phyloP scores from a whole-genome alignment of 768 basidiomycete genomes.

The Arthromyces matolae region DNA sequence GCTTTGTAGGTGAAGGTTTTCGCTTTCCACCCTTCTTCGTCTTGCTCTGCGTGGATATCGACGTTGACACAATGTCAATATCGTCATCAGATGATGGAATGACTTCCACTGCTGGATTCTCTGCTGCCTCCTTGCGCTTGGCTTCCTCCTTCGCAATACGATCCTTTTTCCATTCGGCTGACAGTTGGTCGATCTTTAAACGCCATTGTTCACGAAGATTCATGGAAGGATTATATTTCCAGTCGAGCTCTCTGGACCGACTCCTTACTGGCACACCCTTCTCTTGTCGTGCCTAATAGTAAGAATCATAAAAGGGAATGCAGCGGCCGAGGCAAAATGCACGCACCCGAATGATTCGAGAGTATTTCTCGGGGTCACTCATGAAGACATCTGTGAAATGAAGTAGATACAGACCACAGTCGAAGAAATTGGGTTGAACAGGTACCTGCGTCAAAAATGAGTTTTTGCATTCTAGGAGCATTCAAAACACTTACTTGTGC shows the following conservation, averaged over 20 bases:
- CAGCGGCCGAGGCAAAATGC: background rate
- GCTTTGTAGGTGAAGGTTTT: conserved; percentile 11
- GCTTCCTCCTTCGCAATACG: conserved; percentile 37
- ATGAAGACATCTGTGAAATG: conserved; percentile 84
- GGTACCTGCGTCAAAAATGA: conserved; percentile 60
- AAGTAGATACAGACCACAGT: conserved; percentile 90
- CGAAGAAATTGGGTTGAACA: conserved; percentile 81
- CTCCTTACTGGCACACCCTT: conserved; percentile 28
- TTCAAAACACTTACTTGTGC: conserved; percentile 45
- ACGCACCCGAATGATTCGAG: conserved; percentile 45
- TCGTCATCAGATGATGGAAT: conserved; percentile 38
- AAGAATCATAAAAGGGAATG: too few species aligned
- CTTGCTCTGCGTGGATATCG: conserved; percentile 12
- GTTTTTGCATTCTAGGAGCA: too few species aligned
- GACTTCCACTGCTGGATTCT: conserved; percentile 19
- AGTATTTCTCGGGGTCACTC: conserved; percentile 49
- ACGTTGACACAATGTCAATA: conserved; percentile 38
- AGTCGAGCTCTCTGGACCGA: conserved; percentile 41
- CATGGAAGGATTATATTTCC: conserved; percentile 48
- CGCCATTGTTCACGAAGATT: conserved; percentile 44
- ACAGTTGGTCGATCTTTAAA: conserved; percentile 41
- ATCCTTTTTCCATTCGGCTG: conserved; percentile 49
- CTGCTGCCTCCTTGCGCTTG: conserved; percentile 33
- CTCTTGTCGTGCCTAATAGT: conserved; percentile 15
- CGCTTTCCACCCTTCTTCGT: conserved; percentile 10